Conservation (phyloP, 2,329 filamentous ascomycete species). For the Ceratocystiopsis brevicomis region DNA sequence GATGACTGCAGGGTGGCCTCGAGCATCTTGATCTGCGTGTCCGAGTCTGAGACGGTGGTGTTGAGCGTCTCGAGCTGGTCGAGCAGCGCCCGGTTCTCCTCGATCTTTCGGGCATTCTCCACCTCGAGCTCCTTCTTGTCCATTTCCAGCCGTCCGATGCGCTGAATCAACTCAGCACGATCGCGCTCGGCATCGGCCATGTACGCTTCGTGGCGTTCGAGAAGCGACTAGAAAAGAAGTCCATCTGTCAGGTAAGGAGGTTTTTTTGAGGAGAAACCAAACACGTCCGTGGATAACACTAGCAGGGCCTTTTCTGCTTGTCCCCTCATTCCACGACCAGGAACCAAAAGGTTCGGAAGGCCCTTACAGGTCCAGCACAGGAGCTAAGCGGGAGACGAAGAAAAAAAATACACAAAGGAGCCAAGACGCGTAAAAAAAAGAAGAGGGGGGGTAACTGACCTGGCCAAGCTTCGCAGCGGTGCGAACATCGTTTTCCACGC, state of each 20-base stretch:
- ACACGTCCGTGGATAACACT: no score
- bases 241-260: not conserved
- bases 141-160: slow-evolving; percentile 57
- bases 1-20: slow-evolving; percentile 60
- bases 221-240: slow-evolving; percentile 55
- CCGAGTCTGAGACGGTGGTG: slow-evolving; percentile 57
- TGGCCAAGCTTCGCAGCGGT: slow-evolving; percentile 77
- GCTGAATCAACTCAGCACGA: slow-evolving; percentile 49
- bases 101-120: slow-evolving; percentile 57
- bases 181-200: slow-evolving; percentile 84
- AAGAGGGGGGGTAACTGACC: slow-evolving; percentile 36
- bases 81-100: slow-evolving; percentile 65
- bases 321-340: no score
- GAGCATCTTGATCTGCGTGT: slow-evolving; percentile 58
- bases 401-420: not conserved
- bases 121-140: slow-evolving; percentile 57
- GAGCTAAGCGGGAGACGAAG: slow-evolving; percentile 8
- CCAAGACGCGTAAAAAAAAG: not conserved
- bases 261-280: no score
- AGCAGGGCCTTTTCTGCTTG: no score
- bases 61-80: slow-evolving; percentile 77
- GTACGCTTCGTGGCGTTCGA: slow-evolving; percentile 83
- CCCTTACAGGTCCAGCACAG: no score
- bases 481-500: slow-evolving; percentile 71
- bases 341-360: no score